Conservation (phyloP, 2,329 filamentous ascomycete genomes). For the Alternaria alternata region DNA sequence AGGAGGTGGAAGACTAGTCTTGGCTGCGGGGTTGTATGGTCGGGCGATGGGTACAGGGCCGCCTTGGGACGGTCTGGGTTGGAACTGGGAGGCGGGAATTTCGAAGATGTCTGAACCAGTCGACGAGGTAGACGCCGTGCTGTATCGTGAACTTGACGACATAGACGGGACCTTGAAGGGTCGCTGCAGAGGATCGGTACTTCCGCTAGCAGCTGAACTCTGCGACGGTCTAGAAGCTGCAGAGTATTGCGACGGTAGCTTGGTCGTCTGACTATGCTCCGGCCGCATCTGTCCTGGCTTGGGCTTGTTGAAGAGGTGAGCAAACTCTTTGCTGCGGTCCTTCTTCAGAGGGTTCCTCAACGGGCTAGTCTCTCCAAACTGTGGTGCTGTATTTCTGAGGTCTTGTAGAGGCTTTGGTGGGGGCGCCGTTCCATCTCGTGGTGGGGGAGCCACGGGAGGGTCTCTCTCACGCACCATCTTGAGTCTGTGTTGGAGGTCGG, state of each 20-base stretch:
- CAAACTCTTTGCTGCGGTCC: slow-evolving; percentile 38
- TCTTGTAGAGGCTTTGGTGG: slow-evolving; percentile 44
- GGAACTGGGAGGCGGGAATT: slow-evolving; percentile 46
- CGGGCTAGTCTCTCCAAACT: slow-evolving; percentile 68
- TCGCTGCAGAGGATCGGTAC: slow-evolving; percentile 15
- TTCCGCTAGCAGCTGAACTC: background rate
- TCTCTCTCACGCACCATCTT: slow-evolving; percentile 63
- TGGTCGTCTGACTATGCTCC: slow-evolving; percentile 58
- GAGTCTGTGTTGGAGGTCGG: slow-evolving; percentile 11
- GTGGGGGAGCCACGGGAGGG: slow-evolving; percentile 50
- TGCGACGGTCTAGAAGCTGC: slow-evolving; percentile 14
- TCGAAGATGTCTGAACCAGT: slow-evolving; percentile 46
- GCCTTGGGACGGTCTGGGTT: slow-evolving; percentile 35
- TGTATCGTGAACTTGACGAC: slow-evolving; percentile 33
- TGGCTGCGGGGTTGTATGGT: slow-evolving; percentile 56
- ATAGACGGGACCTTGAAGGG: slow-evolving; percentile 27
- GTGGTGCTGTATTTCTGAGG: slow-evolving; percentile 39
- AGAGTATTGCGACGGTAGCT: slow-evolving; percentile 32
- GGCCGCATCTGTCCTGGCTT: slow-evolving; percentile 58
- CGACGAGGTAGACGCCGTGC: slow-evolving; percentile 33
- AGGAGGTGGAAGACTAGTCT: slow-evolving; percentile 60
- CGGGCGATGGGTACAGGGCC: slow-evolving; percentile 56
- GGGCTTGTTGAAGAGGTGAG: slow-evolving; percentile 61
- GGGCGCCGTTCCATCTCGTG: slow-evolving; percentile 25
- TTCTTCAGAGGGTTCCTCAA: slow-evolving; percentile 59